Conservation (phyloP, 805 yeast genomes). For the Wickerhamiella allomyrinae region DNA sequence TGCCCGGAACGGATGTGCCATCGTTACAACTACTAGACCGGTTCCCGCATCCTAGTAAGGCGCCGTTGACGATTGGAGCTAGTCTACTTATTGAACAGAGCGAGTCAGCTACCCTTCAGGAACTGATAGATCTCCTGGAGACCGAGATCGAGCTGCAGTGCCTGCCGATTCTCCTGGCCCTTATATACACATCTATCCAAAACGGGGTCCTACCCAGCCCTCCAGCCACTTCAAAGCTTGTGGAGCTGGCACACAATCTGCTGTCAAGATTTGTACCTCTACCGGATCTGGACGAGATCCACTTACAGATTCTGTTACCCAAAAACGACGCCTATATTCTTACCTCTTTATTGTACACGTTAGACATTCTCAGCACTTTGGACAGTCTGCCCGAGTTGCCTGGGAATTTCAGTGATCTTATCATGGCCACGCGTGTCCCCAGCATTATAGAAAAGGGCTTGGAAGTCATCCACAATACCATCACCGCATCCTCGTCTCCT, state of each 20-base stretch:
- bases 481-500: no score
- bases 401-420: constrained; percentile 6
- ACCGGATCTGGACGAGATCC: constrained; percentile 5
- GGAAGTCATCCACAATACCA: constrained; percentile 5
- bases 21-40: constrained; percentile 1
- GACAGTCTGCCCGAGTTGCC: constrained; percentile 7
- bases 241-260: constrained; percentile 2
- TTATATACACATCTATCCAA: constrained; percentile 7
- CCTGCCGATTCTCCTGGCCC: constrained; percentile 5
- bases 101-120: neutral
- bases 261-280: constrained; percentile 5
- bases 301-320: constrained; percentile 1
- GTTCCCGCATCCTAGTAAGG: neutral
- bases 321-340: constrained; percentile 1
- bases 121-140: neutral
- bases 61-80: neutral
- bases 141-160: neutral
- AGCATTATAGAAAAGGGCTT: constrained; percentile 4
- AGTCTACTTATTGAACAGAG: neutral
- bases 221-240: neutral
- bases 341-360: constrained; percentile 6
- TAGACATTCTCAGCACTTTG: constrained; percentile 8
- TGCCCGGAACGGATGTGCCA: neutral
- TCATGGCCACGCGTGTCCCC: constrained; percentile 7
- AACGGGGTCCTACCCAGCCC: neutral